Evolutionary conservation across 306 rosid genomes (phyloP).

Genomic region (Myrica gale): DNA sequence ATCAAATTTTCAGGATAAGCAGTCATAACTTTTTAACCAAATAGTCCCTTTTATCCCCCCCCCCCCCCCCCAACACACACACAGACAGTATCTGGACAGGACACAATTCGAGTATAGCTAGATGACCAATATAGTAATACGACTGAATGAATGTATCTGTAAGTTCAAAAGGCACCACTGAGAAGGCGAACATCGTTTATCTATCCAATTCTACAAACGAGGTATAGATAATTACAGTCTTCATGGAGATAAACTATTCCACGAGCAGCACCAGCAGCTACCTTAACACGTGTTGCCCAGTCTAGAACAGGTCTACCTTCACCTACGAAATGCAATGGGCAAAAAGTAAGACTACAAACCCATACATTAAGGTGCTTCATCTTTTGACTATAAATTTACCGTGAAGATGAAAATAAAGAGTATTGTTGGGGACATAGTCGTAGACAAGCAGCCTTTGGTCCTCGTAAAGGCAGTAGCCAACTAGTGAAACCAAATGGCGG

Average conservation of each 20-base stretch:
- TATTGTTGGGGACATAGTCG: slow-evolving; percentile 77
- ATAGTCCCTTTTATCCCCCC: neutral
- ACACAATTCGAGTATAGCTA: neutral
- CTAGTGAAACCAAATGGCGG: slow-evolving; percentile 91
- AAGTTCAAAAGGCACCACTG: neutral
- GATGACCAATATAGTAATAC: neutral
- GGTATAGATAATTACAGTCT: slow-evolving; percentile 63
- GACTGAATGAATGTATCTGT: neutral
- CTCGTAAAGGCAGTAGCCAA: slow-evolving; percentile 79
- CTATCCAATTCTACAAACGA: neutral
- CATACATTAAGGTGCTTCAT: slow-evolving; percentile 15
- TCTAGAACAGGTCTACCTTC: slow-evolving; percentile 56
- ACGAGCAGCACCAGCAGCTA: slow-evolving; percentile 92
- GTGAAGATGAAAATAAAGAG: slow-evolving; percentile 81
- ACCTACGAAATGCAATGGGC: slow-evolving; percentile 39
- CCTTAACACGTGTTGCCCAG: slow-evolving; percentile 76
- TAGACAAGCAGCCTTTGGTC: slow-evolving; percentile 81
- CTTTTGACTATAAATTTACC: slow-evolving; percentile 47
- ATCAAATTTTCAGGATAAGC: neutral
- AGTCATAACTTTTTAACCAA: neutral
- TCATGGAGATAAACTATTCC: slow-evolving; percentile 96
- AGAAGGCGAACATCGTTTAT: neutral
- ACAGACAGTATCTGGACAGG: neutral
- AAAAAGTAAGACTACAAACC: slow-evolving; percentile 23
- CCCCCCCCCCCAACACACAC: neutral